Evolutionary conservation across 1,139 yeast genomes (phyloP).

Genomic region (Kurtzmaniella quercitrusa): DNA sequence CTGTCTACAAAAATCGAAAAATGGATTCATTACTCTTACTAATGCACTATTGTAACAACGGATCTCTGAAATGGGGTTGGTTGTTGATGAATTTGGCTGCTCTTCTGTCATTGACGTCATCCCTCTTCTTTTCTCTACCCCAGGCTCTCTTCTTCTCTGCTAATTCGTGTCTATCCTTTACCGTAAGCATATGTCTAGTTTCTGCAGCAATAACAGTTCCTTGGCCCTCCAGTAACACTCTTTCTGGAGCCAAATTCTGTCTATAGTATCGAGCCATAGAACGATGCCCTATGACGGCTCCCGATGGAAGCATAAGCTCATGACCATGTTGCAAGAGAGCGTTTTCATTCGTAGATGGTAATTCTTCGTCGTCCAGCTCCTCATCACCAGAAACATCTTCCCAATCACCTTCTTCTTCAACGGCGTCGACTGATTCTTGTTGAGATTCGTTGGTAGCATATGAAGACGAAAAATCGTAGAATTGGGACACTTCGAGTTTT

Average conservation of each 20-base stretch:
- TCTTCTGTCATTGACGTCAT: slow-evolving; percentile 70
- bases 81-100: slow-evolving; percentile 78
- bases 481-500: slow-evolving; percentile 73
- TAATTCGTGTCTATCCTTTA: slow-evolving; percentile 50
- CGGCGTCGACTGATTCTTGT: slow-evolving; percentile 14
- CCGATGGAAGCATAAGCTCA: slow-evolving; percentile 83
- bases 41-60: slow-evolving; percentile 62
- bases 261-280: slow-evolving; percentile 81
- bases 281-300: slow-evolving; percentile 86
- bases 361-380: slow-evolving; percentile 33
- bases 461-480: slow-evolving; percentile 78
- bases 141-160: slow-evolving; percentile 72
- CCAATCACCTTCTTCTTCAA: slow-evolving; percentile 41
- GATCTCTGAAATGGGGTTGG: slow-evolving; percentile 92
- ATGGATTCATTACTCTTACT: background rate
- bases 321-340: slow-evolving; percentile 54
- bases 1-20: slow-evolving; percentile 1
- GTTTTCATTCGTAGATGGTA: slow-evolving; percentile 29
- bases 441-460: slow-evolving; percentile 28
- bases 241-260: slow-evolving; percentile 74
- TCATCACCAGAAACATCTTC: slow-evolving; percentile 49
- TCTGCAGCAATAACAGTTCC: slow-evolving; percentile 94
- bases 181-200: slow-evolving; percentile 62
- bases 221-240: slow-evolving; percentile 77
- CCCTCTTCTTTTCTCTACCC: slow-evolving; percentile 65